Conservation (phyloP, 805 yeast genomes). For the Myxozyma mucilagina region DNA sequence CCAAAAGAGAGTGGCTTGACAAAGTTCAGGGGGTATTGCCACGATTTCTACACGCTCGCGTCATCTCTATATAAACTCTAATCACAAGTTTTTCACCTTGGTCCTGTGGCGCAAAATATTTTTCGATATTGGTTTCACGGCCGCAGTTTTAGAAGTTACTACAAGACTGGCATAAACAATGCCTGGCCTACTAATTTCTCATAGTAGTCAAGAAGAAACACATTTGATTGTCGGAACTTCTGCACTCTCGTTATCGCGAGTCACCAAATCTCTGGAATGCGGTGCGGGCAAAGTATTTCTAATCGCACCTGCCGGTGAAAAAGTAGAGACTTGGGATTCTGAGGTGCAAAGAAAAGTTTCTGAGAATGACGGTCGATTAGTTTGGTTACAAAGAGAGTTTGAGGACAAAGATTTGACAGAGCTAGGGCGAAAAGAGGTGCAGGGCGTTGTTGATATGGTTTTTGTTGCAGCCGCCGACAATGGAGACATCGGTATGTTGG, state of each 20-base stretch:
- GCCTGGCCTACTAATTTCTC: slow-evolving; percentile 26
- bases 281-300: slow-evolving; percentile 25
- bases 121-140: not conserved
- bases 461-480: slow-evolving; percentile 56
- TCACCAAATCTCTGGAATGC: slow-evolving; percentile 23
- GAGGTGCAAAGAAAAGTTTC: slow-evolving; percentile 1
- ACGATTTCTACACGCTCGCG: slow-evolving; percentile 8
- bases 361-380: not conserved
- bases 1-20: not conserved
- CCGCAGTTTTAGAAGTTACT: not conserved
- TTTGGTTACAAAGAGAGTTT: slow-evolving; percentile 43
- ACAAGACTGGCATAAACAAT: not conserved
- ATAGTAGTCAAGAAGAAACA: slow-evolving; percentile 23
- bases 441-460: slow-evolving; percentile 68
- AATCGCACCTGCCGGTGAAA: slow-evolving; percentile 8
- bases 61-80: not conserved
- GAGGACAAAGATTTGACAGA: slow-evolving; percentile 49
- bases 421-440: slow-evolving; percentile 64
- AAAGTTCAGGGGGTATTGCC: slow-evolving; percentile 3
- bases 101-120: slow-evolving; percentile 3
- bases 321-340: slow-evolving; percentile 6
- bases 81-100: not conserved
- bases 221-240: slow-evolving; percentile 30
- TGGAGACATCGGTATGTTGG: slow-evolving; percentile 6
- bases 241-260: slow-evolving; percentile 27